Base-by-base conservation (phyloP, 2,329 filamentous ascomycete species). In the Hortaea werneckii region DNA sequence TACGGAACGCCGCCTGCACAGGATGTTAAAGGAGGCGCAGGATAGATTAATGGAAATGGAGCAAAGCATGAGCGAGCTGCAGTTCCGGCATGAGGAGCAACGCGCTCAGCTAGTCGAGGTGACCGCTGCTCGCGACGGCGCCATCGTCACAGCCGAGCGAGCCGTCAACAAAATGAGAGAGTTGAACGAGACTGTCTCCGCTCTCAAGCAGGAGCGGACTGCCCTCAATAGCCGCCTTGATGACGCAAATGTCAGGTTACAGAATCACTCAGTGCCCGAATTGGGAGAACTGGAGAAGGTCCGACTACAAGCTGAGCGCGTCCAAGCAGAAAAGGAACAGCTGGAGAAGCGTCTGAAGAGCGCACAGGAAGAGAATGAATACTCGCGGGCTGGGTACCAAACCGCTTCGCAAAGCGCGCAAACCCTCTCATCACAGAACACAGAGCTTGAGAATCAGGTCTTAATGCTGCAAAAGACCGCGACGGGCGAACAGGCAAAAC, bases 361-460 rank as follows among this genome's bases (percentile, higher is more conserved):
- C 10, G 50, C 61, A 1, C 63, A 74, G 28, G 67, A 66, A 10
- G 76, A 80, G 4, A 65, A 73, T 27, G 76, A 79, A 1, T 85
- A 80, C 54, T 66, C 72, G 9, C 73, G 77, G 43, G 68, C 70
- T 4, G 67, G 73, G 7, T 85, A 84, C 54, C 80, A 83, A 54
- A 68, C 74, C 20, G 73, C 75, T 1, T 78, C 76, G 6, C 69
- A 71, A 29, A 60, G 67, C 1, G 72, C 71, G 2, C 65, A 66
- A 10, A 66, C 68, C 11, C 62, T 78, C 2, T 62, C 65, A 13
- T 56, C 63, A 1, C 72, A 78, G 54, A 76, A 75, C 51, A 61
- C 60, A 12, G 63, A 67, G 6, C 66, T 82, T 2, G 66, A 67
- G 43, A 58, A 56, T 7, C 62, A 66, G 27, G 50, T 64, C 9